These are phyloP conservation scores for Nakazawaea holstii DNA, from an alignment of 805 yeast species.

Conservation along the genomic window DNA sequence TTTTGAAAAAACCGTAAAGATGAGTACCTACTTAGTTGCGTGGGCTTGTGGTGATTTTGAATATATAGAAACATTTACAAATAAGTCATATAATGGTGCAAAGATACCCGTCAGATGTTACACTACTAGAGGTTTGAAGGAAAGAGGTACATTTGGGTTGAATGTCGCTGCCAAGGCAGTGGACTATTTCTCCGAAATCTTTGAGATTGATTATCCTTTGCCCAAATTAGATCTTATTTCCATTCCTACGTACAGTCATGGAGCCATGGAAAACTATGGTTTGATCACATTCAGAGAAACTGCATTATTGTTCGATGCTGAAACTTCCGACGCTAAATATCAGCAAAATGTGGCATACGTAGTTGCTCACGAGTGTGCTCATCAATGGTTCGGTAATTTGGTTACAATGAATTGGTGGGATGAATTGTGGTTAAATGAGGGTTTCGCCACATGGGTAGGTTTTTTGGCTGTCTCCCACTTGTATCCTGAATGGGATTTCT, in stretches of 20 bases:
- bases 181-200: slow-evolving; percentile 42
- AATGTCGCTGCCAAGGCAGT: slow-evolving; percentile 43
- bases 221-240: slow-evolving; percentile 80
- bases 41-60: slow-evolving; percentile 58
- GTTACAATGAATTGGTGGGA: slow-evolving; percentile 96
- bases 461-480: slow-evolving; percentile 62
- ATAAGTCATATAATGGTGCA: slow-evolving; percentile 31
- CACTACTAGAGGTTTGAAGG: slow-evolving; percentile 43
- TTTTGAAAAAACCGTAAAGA: slow-evolving; percentile 44
- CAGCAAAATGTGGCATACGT: slow-evolving; percentile 77
- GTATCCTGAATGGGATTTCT: slow-evolving; percentile 79
- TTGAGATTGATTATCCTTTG: slow-evolving; percentile 59
- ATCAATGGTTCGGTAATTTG: slow-evolving; percentile 87
- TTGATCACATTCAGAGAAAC: slow-evolving; percentile 62
- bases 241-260: slow-evolving; percentile 73
- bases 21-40: slow-evolving; percentile 54
- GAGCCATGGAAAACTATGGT: slow-evolving; percentile 94
- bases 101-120: slow-evolving; percentile 46
- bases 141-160: slow-evolving; percentile 43
- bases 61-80: slow-evolving; percentile 41
- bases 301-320: slow-evolving; percentile 45
- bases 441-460: slow-evolving; percentile 86
- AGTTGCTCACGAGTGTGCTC: slow-evolving; percentile 82
- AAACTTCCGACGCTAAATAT: slow-evolving; percentile 41
- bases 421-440: slow-evolving; percentile 85